Evolutionary conservation across 2,329 filamentous ascomycete genomes (phyloP), one percentile per base, ranked within the genome.

Genomic region (Nectriaceae sp.): DNA sequence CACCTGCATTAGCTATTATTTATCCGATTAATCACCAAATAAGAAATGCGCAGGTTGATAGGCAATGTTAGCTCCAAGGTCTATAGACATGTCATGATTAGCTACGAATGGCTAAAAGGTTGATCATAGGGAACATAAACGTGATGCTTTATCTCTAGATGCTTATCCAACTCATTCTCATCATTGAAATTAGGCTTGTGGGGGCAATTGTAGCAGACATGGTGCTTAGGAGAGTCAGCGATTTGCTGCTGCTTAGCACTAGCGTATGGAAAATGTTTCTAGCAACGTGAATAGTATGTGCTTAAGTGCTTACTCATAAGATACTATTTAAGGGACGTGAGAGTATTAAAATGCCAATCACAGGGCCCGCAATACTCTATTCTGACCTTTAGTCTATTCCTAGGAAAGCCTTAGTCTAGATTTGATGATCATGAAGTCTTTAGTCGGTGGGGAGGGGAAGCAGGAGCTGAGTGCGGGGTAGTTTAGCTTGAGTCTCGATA

Each of bases 251-350:
- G 40, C 11, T 21, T 35, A 26, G 47, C 52, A 13, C 21, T n/a
- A 19, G 26, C n/a, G 37, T 39, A 20, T 4, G 18, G 21, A 21
- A 50, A 52, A 11, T 21, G 8, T 35, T 20, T 48, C 4, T 47
- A 4, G 21, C 52, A 54, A 33, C 46, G 42, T 5, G 10, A 13
- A 31, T 48, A 54, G 22, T 54, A 40, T n/a, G 40, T 19, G n/a
- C 5, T 4, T 42, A 29, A 40, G 38, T 40, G 38, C 38, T 40
- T 40, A 15, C 38, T 40, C 19, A 13, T 18, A 40, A 21, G 15
- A 40, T 40, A 19, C 38, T 40, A 19, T 21, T 13, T 21, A 21
- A 40, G 38, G 38, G 38, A 40, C 38, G 19, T 19, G 15, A 40
- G 21, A 16, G 33, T 45, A 26, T 18, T 21, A 29, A 45, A 45